Evolutionary conservation across 2,329 filamentous ascomycete genomes (phyloP).

Genomic region (Pseudogymnoascus destructans): DNA sequence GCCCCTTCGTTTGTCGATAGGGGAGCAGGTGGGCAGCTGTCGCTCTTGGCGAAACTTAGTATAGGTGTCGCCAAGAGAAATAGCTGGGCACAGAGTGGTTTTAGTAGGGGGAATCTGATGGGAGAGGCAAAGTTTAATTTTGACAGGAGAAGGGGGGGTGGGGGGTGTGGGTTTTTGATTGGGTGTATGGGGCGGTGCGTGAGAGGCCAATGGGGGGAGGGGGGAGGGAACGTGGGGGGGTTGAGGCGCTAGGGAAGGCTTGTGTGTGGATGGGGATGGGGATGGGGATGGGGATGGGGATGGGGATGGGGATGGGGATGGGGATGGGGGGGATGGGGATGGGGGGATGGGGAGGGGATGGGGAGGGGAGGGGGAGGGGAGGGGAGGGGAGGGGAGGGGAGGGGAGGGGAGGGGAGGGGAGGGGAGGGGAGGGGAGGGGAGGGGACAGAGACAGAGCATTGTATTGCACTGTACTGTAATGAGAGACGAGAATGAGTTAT

Average conservation of each 20-base stretch:
- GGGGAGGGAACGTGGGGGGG: not conserved
- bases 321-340: too few relatives aligned
- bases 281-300: too few relatives aligned
- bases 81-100: not conserved
- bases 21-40: not conserved
- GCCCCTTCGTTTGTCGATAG: not conserved
- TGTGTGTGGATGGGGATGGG: not conserved
- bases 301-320: too few relatives aligned
- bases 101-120: not conserved
- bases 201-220: not conserved
- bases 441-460: too few relatives aligned
- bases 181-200: not conserved
- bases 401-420: too few relatives aligned
- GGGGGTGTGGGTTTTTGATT: not conserved
- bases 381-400: too few relatives aligned
- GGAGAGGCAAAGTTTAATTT: not conserved
- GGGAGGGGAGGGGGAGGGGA: too few relatives aligned
- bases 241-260: not conserved
- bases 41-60: too few relatives aligned
- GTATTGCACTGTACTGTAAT: not conserved
- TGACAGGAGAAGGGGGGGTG: slow-evolving; percentile 2
- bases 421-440: too few relatives aligned
- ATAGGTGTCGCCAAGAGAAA: too few relatives aligned
- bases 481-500: not conserved
- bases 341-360: too few relatives aligned